A percentile compares a stretch with the other conserved stretches of the same genome.
phyloP scores from a whole-genome alignment of 768 basidiomycete species.

The Leccinum aurantiacum region DNA sequence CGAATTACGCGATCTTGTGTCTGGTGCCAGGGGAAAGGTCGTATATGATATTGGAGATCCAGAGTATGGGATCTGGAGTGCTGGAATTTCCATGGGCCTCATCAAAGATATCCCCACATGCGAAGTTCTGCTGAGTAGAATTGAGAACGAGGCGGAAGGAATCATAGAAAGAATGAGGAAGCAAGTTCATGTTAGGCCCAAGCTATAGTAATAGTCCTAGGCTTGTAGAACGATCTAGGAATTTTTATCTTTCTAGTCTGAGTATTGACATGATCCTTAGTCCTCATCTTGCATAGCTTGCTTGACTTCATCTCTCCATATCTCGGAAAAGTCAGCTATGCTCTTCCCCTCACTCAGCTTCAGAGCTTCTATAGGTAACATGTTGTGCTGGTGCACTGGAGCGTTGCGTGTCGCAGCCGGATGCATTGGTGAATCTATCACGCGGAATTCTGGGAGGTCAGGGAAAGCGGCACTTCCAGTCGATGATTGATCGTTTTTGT shows the following conservation, averaged over 20 bases:
- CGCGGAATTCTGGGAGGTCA: constrained; percentile 48
- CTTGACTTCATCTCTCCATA: constrained; percentile 57
- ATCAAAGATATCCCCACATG: constrained; percentile 87
- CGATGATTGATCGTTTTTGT: background rate
- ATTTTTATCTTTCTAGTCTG: background rate
- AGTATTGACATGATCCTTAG: background rate
- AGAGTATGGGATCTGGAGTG: constrained; percentile 86
- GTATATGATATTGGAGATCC: constrained; percentile 85
- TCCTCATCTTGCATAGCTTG: constrained; percentile 28
- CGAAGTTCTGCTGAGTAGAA: constrained; percentile 59
- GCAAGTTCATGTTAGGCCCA: constrained; percentile 19
- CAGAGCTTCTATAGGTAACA: constrained; percentile 90
- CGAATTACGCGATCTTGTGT: constrained; percentile 75
- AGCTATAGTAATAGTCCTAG: constrained; percentile 14
- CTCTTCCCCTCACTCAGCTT: constrained; percentile 70
- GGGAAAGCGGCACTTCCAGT: background rate
- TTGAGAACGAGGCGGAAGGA: constrained; percentile 76
- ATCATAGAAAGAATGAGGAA: constrained; percentile 52
- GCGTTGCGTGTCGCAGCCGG: constrained; percentile 65
- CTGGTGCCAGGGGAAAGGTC: constrained; percentile 63
- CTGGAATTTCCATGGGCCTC: constrained; percentile 62
- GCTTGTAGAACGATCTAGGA: background rate
- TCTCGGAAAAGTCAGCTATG: constrained; percentile 70
- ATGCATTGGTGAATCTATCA: constrained; percentile 75
- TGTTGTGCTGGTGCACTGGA: constrained; percentile 81